Evolutionary conservation across 2,329 filamentous ascomycete species (phyloP).

Genomic region (Lecanoromycetidae sp.): DNA sequence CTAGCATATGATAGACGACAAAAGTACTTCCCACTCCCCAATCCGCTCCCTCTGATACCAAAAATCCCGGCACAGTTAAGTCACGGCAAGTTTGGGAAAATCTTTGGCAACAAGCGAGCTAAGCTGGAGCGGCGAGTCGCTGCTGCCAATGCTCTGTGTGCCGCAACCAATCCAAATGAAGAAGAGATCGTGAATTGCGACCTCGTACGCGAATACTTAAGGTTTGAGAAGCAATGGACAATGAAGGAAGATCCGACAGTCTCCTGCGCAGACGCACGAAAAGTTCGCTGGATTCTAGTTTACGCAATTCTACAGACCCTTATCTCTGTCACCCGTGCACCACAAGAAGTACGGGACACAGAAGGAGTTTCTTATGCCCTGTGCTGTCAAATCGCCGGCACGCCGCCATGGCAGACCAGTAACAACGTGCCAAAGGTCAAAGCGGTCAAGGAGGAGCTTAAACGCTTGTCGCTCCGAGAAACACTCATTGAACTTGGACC

Average conservation of each 20-base stretch:
- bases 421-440: not conserved
- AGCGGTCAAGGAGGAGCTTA: not conserved
- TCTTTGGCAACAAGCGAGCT: conserved; percentile 17
- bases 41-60: conserved; percentile 58
- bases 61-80: conserved; percentile 27
- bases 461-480: conserved; percentile 3
- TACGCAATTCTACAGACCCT: conserved; percentile 65
- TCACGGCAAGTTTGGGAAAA: conserved; percentile 15
- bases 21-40: conserved; percentile 46
- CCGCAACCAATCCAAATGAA: conserved; percentile 37
- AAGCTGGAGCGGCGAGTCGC: conserved; percentile 39
- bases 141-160: conserved; percentile 40
- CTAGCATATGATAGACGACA: conserved; percentile 53
- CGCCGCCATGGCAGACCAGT: conserved; percentile 28
- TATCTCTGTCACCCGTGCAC: conserved; percentile 48
- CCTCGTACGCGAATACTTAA: conserved; percentile 56
- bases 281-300: conserved; percentile 65
- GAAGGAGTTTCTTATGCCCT: conserved; percentile 48
- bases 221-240: conserved; percentile 53
- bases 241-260: conserved; percentile 47
- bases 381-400: conserved; percentile 35
- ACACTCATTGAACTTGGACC: conserved; percentile 5
- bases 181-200: conserved; percentile 28
- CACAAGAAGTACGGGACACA: conserved; percentile 48
- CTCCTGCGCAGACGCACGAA: conserved; percentile 54